These are phyloP conservation scores for Candida nonsorbophila DNA, from an alignment of 805 yeast species.

Conservation along the genomic window DNA sequence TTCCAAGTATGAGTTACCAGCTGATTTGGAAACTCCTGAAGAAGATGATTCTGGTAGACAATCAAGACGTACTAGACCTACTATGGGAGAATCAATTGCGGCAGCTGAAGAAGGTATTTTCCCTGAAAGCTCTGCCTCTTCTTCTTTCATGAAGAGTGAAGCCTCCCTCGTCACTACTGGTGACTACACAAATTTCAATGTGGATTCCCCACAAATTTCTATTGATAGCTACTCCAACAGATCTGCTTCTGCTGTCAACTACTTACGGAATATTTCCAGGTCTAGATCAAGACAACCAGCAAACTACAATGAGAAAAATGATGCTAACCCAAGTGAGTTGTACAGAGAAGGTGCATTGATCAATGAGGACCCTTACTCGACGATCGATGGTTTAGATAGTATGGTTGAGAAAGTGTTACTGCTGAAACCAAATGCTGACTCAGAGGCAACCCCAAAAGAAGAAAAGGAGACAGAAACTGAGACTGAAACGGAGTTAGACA, in stretches of 20 bases:
- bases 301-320: slow-evolving; percentile 20
- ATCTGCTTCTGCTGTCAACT: slow-evolving; percentile 43
- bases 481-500: no score
- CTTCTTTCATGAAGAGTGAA: slow-evolving; percentile 17
- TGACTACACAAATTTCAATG: slow-evolving; percentile 42
- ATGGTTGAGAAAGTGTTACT: slow-evolving; percentile 17
- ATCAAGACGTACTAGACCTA: slow-evolving; percentile 34
- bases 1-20: slow-evolving; percentile 37
- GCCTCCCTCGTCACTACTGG: slow-evolving; percentile 41
- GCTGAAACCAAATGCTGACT: neutral
- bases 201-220: slow-evolving; percentile 18
- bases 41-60: slow-evolving; percentile 29
- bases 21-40: slow-evolving; percentile 21
- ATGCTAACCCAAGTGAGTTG: slow-evolving; percentile 32
- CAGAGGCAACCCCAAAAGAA: neutral
- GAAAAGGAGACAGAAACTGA: neutral
- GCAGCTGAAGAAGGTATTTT: slow-evolving; percentile 31
- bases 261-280: slow-evolving; percentile 61
- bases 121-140: slow-evolving; percentile 11
- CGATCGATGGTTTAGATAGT: slow-evolving; percentile 43
- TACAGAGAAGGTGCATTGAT: slow-evolving; percentile 54
- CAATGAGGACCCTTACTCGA: slow-evolving; percentile 44
- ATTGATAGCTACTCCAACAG: slow-evolving; percentile 24
- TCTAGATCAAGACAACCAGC: slow-evolving; percentile 48
- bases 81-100: slow-evolving; percentile 41